A percentile compares a stretch with the other conserved stretches of the same genome.
These are phyloP conservation scores for Colletotrichum tropicicola DNA, from an alignment of 2,329 filamentous ascomycete genomes.

Conservation along the genomic window DNA sequence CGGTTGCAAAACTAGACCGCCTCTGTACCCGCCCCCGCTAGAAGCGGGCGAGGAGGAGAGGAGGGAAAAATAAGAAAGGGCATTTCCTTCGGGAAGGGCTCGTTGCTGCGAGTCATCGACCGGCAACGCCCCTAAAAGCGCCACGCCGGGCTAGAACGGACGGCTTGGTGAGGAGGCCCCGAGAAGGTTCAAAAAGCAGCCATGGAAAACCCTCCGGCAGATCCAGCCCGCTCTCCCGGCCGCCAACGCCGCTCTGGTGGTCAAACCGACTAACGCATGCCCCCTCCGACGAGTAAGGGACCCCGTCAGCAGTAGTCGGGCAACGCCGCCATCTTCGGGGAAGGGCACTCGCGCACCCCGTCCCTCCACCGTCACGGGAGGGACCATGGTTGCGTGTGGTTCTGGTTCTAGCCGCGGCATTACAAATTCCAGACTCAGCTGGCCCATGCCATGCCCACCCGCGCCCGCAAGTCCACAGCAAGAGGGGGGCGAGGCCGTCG, in stretches of 20 bases:
- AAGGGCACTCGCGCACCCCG: constrained; percentile 5
- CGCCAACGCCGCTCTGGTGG: not conserved
- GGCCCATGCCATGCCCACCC: not conserved
- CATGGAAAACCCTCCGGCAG: no score
- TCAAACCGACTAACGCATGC: not conserved
- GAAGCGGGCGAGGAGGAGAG: not conserved
- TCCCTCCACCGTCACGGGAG: not conserved
- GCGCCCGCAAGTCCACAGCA: not conserved
- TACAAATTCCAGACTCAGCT: not conserved
- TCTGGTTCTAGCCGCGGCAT: not conserved
- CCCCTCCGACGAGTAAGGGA: not conserved
- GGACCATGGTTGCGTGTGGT: not conserved
- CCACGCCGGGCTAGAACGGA: not conserved
- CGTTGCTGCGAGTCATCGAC: constrained; percentile 7
- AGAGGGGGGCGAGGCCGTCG: not conserved
- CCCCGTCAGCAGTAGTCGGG: not conserved
- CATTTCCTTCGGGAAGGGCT: not conserved
- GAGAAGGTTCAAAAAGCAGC: no score
- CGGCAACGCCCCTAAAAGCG: not conserved
- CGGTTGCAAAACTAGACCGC: no score
- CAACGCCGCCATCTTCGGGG: constrained; percentile 5
- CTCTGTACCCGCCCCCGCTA: no score
- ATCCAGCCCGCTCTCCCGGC: not conserved
- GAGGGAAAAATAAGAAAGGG: not conserved
- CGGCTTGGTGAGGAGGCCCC: not conserved